Evolutionary conservation across 1,284 basidiomycete species (phyloP).

Genomic region (Testicularia cyperi): DNA sequence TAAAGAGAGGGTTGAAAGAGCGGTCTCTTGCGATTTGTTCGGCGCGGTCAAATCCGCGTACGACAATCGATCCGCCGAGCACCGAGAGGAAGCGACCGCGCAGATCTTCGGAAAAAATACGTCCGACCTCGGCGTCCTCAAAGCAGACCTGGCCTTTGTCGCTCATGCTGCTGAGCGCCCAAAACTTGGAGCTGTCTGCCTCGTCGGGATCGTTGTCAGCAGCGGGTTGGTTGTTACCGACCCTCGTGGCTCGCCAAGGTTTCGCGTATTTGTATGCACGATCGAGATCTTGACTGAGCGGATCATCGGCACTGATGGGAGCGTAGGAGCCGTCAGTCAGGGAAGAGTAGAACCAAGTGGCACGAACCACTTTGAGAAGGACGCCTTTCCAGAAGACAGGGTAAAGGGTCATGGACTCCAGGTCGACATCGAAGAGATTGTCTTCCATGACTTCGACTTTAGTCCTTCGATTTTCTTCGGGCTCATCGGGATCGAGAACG

Average conservation of each 20-base stretch:
- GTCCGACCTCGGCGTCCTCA: conserved; percentile 52
- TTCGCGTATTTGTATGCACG: conserved; percentile 56
- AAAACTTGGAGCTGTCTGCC: conserved; percentile 37
- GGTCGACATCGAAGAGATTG: conserved; percentile 55
- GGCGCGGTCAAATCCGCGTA: conserved; percentile 51
- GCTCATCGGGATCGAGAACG: conserved; percentile 50
- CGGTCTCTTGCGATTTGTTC: conserved; percentile 31
- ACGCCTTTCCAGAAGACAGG: conserved; percentile 61
- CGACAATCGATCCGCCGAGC: conserved; percentile 47
- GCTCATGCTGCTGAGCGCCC: conserved; percentile 45
- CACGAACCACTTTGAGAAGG: conserved; percentile 55
- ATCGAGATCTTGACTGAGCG: conserved; percentile 58
- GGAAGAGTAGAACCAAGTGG: conserved; percentile 61
- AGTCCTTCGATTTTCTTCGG: conserved; percentile 24
- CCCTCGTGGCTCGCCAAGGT: no score
- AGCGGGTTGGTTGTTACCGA: no score
- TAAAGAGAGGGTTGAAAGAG: conserved; percentile 17
- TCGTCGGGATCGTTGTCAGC: conserved; percentile 17
- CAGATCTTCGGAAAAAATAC: conserved; percentile 55
- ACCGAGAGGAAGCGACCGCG: conserved; percentile 45
- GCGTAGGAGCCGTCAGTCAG: conserved; percentile 40
- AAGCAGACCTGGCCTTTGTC: conserved; percentile 55
- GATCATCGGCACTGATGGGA: conserved; percentile 52
- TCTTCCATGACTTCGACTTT: conserved; percentile 57
- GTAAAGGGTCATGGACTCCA: conserved; percentile 53